A percentile compares a stretch with the other conserved stretches of the same genome.
Evolutionary conservation across 2,329 filamentous ascomycete species (phyloP).

Genomic region (Fusarium albosuccineum): DNA sequence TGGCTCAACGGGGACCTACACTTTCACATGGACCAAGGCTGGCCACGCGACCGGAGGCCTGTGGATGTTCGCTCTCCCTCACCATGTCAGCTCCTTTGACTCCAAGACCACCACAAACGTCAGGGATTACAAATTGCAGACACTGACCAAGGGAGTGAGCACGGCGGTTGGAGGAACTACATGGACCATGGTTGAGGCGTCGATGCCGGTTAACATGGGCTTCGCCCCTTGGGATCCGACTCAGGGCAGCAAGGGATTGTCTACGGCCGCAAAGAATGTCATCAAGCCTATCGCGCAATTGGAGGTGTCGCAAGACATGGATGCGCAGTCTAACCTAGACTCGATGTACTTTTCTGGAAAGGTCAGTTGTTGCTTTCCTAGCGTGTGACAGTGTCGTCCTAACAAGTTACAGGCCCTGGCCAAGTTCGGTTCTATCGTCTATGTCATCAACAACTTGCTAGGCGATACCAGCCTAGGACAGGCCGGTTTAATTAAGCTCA

Average conservation of each 20-base stretch:
- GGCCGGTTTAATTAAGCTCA: constrained; percentile 71
- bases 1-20: constrained; percentile 76
- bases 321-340: constrained; percentile 77
- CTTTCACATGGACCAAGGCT: constrained; percentile 77
- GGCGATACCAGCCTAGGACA: constrained; percentile 69
- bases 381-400: neutral
- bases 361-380: constrained; percentile 54
- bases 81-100: constrained; percentile 85
- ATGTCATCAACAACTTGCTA: constrained; percentile 74
- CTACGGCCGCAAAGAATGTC: constrained; percentile 65
- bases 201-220: constrained; percentile 79
- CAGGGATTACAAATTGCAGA: constrained; percentile 74
- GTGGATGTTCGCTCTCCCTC: constrained; percentile 89
- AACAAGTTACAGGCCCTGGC: constrained; percentile 68
- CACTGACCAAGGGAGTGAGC: constrained; percentile 87
- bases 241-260: constrained; percentile 63
- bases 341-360: constrained; percentile 97
- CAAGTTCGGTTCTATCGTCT: constrained; percentile 80
- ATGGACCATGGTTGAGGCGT: constrained; percentile 82
- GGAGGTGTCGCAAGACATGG: constrained; percentile 83
- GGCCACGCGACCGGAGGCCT: constrained; percentile 73
- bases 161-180: constrained; percentile 77
- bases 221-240: constrained; percentile 82
- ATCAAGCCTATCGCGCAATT: constrained; percentile 74
- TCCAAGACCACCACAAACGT: constrained; percentile 62